Percentiles rank a stretch among this genome's conserved stretches.
phyloP scores from a whole-genome alignment of 495 filamentous ascomycete genomes.

The Aspergillus panamensis region DNA sequence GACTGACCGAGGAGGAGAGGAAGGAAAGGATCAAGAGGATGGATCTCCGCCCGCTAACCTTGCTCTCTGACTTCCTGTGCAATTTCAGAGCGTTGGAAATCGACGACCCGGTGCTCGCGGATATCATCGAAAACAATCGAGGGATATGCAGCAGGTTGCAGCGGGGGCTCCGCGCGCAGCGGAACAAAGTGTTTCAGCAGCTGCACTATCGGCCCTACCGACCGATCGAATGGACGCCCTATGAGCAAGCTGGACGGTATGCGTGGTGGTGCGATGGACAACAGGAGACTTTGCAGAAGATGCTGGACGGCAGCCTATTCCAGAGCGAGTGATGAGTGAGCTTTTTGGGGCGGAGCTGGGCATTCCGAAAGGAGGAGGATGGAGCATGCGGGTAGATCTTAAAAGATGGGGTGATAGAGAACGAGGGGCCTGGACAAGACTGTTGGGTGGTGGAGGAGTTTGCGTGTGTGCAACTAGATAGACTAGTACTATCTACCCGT shows the following conservation, averaged over 20 bases:
- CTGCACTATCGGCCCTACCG: background rate
- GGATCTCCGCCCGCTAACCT: conserved; percentile 2
- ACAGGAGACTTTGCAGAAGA: conserved; percentile 2
- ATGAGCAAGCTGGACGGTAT: background rate
- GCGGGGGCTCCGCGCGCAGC: background rate
- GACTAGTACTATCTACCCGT: no score
- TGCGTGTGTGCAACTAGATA: no score
- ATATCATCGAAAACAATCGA: background rate
- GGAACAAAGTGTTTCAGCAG: background rate
- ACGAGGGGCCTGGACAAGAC: background rate
- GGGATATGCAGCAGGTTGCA: background rate
- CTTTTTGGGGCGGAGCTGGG: background rate
- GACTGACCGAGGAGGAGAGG: background rate
- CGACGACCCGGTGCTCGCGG: background rate
- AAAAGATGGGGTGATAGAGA: background rate
- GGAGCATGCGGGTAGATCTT: background rate
- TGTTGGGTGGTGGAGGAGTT: no score
- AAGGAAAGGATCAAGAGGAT: background rate
- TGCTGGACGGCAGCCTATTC: conserved; percentile 9
- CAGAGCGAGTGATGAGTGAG: background rate
- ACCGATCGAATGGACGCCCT: background rate
- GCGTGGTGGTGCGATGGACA: conserved; percentile 14
- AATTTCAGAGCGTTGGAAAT: background rate
- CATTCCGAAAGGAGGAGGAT: background rate
- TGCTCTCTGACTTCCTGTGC: conserved; percentile 11